Base-by-base conservation (phyloP, 2,329 filamentous ascomycete genomes). In the Stylonectria norvegica region DNA sequence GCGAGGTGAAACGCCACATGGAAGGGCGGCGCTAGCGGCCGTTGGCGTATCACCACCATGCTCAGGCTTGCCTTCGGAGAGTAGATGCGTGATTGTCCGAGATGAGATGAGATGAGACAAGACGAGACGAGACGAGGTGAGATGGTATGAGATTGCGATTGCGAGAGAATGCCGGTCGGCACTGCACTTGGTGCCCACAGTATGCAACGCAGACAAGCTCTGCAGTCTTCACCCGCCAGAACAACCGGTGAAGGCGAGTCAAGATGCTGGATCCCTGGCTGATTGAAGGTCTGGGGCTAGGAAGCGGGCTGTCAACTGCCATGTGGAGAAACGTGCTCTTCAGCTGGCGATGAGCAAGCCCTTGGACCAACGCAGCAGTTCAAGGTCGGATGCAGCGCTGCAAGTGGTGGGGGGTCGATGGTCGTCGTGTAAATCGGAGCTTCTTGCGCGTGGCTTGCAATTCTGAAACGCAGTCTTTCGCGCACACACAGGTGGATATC, bases 21-120 rank as follows among this genome's bases (percentile, higher is more conserved):
- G 45, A 38, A 45, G 29, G 38, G 43, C 33, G 42, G 44, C 54
- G 42, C 52, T 57, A 55, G 49, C 48, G 52, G 52, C 54, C 54
- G 54, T 57, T 57, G 32, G 32, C 32, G 17, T 23, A 30, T 37
- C 29, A 40, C 34, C 29, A 40, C 29, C 19, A 20, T 43, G 30
- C 28, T 19, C 30, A 17, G n/a, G n/a, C 23, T 34, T 34, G 34
- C 19, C 20, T n/a, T 22, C 32, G 27, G 31, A 25, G 28, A 20
- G 28, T 20, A 23, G 23, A 42, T 34, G 34, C n/a, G n/a, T n/a
- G n/a, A 34, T 28, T 36, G 20, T 25, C 22, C 22, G 22, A 25
- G 22, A 36, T 30, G 16, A 36, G 27, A 39, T 36, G 36, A 33
- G 32, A 17, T 32, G 36, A 32, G 42, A 30, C 17, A 18, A 22